phyloP scores from a whole-genome alignment of 192 early-diverging fungal species.

The Backusella mclennaniae region DNA sequence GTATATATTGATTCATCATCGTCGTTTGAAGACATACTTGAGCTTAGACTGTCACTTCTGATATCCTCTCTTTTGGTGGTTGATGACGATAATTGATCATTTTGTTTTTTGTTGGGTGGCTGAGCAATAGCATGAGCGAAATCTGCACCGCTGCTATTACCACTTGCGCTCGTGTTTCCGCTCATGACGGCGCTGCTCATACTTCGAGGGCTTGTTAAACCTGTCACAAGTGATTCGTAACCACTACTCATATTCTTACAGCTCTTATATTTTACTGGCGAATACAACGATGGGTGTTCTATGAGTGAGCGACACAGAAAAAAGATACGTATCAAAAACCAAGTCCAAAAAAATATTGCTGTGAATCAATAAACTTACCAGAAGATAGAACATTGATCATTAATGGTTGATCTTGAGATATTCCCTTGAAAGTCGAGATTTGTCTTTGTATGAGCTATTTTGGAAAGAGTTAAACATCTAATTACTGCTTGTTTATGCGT shows the following conservation, averaged over 20 bases:
- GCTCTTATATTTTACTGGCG: not conserved
- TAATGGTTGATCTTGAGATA: constrained; percentile 13
- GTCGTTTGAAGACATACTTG: constrained; percentile 19
- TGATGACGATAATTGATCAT: not conserved
- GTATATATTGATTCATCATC: constrained; percentile 9
- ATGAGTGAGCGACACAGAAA: not conserved
- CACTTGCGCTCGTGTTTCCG: not conserved
- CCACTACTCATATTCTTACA: not conserved
- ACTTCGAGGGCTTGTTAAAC: not conserved
- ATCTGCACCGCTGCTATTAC: not conserved
- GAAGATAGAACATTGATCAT: constrained; percentile 5
- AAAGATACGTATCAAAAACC: not conserved
- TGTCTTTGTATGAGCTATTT: constrained; percentile 31
- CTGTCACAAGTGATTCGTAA: not conserved
- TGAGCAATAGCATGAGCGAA: not conserved
- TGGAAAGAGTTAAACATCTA: not conserved
- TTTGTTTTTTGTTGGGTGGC: not conserved
- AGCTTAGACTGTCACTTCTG: not conserved
- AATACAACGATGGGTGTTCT: not conserved
- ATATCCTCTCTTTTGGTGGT: not conserved
- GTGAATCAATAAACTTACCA: constrained; percentile 1
- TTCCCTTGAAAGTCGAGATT: constrained; percentile 30
- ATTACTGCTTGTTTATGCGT: no score
- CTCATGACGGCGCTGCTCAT: not conserved
- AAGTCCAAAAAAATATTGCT: not conserved